Base-by-base conservation (phyloP, 164 flowering plant species). In the Hamamelis virginiana region DNA sequence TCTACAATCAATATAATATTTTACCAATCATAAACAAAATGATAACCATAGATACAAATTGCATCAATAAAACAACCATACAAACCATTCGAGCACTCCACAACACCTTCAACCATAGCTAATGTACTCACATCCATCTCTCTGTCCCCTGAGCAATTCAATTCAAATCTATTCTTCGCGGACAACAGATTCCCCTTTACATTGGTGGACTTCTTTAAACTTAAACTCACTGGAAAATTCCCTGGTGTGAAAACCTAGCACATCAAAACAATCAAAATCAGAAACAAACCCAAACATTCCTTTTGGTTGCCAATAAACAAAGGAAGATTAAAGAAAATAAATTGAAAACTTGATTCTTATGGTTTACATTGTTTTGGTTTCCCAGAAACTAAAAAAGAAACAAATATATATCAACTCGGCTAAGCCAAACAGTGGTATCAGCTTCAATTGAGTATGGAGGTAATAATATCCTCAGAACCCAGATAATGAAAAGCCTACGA, bases 51-150 rank as follows among this genome's bases (percentile, higher is more conserved):
- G 21, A 26, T 3, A 16, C 1, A 41, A 21, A 14, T 19, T 19
- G 16, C 26, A 21, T 8, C 38, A 26, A 5, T 14, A 8, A 41
- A 53, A 41, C 9, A 21, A 64, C 38, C 43, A 43, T 27, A 72
- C 76, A 48, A 51, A 83, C 89, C 89, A 65, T 66, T 47, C 25
- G 79, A 69, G 69, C 79, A 59, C 28, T 80, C 81, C 1, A 78
- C 78, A 22, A 69, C 69, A 52, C 68, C 69, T 66, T 81, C 84
- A 18, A 71, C 79, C 67, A 82, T 47, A 50, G 83, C 82, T 1
- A 84, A 75, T 25, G 83, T 47, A 27, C 80, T 69, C 33, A 78
- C 77, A 62, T 83, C 90, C 84, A 89, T 82, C 18, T 79, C 84
- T 69, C 71, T 74, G 33, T 83, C 81, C 14, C 59, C 64, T 1